phyloP scores from a whole-genome alignment of 2,329 filamentous ascomycete genomes.

The Penicillium sp. region DNA sequence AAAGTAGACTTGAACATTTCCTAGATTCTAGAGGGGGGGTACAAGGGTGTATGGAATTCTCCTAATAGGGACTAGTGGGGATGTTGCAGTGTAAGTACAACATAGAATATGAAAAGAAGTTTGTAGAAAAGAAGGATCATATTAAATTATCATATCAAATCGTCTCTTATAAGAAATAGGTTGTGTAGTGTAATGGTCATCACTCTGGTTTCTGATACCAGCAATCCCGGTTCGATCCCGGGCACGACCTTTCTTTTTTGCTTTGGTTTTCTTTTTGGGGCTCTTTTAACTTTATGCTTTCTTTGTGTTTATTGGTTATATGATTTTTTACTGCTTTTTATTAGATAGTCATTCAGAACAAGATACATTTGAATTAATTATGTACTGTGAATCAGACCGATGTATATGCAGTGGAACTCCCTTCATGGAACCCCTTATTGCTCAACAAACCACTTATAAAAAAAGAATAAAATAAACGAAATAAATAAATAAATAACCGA shows the following conservation, averaged over 20 bases:
- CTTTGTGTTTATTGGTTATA: no score
- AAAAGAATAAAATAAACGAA: background rate
- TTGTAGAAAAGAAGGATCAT: no score
- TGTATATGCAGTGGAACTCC: background rate
- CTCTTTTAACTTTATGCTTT: background rate
- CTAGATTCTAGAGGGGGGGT: background rate
- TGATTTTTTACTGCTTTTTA: background rate
- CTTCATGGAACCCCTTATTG: background rate
- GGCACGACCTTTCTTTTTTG: conserved; percentile 7
- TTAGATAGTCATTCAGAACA: background rate
- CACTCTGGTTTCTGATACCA: conserved; percentile 6
- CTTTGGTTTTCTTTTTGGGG: no score
- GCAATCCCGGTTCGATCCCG: conserved; percentile 13
- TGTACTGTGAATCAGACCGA: background rate
- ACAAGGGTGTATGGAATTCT: conserved; percentile 24
- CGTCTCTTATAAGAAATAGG: background rate
- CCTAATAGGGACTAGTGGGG: conserved; percentile 22
- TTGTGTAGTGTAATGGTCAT: conserved; percentile 1
- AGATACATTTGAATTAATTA: background rate
- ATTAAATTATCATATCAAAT: no score
- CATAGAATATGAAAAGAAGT: background rate
- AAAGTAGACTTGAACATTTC: background rate
- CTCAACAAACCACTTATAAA: background rate
- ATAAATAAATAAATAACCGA: background rate
- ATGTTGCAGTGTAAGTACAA: background rate